Percentiles rank a stretch among this genome's conserved stretches.
These are phyloP conservation scores for Hylodesmum podocarpum DNA, from an alignment of 306 rosid genomes.

Conservation along the genomic window DNA sequence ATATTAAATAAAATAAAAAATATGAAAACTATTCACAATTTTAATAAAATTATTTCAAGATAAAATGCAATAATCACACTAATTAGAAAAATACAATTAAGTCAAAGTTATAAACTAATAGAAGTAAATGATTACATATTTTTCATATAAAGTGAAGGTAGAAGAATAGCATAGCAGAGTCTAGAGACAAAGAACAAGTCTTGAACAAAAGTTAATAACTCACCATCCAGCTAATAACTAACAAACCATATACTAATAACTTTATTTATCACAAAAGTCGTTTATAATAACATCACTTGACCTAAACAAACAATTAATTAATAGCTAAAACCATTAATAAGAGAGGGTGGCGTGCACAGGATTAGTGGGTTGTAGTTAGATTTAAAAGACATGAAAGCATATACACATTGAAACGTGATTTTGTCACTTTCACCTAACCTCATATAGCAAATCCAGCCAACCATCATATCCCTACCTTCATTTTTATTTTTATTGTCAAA, in stretches of 20 bases:
- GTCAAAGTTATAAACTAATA: no score
- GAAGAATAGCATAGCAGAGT: background rate
- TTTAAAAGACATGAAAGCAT: background rate
- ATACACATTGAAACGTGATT: slow-evolving; percentile 20
- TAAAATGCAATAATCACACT: no score
- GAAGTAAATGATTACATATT: no score
- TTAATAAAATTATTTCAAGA: no score
- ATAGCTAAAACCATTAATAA: background rate
- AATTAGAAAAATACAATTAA: no score
- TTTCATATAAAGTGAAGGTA: background rate
- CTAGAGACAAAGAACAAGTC: background rate
- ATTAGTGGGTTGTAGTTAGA: slow-evolving; percentile 29
- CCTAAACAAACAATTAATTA: slow-evolving; percentile 4
- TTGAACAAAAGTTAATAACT: no score
- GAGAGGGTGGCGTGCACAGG: slow-evolving; percentile 1
- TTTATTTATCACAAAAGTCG: background rate
- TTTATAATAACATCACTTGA: slow-evolving; percentile 1
- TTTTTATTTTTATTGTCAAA: no score
- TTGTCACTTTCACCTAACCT: slow-evolving; percentile 54
- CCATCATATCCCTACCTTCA: background rate
- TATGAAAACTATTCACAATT: no score
- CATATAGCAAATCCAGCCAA: slow-evolving; percentile 38
- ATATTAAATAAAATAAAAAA: no score
- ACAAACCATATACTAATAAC: background rate
- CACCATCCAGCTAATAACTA: background rate